These are phyloP conservation scores for Malus sylvestris DNA, from an alignment of 306 rosid genomes.

Conservation along the genomic window DNA sequence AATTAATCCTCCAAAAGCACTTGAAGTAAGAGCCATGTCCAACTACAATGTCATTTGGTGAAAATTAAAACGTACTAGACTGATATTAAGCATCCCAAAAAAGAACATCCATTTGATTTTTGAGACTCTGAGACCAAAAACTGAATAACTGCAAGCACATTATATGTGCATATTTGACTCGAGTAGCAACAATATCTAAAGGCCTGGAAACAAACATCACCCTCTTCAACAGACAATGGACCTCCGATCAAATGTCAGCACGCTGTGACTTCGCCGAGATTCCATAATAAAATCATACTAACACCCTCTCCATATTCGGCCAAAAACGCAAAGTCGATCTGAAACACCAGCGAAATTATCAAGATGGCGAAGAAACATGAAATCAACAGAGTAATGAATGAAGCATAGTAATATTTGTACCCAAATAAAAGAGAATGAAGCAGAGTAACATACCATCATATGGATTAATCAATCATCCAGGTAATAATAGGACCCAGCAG, in stretches of 20 bases:
- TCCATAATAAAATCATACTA: not conserved
- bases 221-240: slow-evolving; percentile 8
- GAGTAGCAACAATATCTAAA: slow-evolving; percentile 24
- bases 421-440: not conserved
- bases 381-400: not conserved
- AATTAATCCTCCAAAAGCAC: too few relatives aligned
- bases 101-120: not conserved
- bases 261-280: not conserved
- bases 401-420: slow-evolving; percentile 1
- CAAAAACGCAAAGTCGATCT: slow-evolving; percentile 25
- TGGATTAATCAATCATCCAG: slow-evolving; percentile 57
- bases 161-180: slow-evolving; percentile 18
- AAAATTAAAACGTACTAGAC: not conserved
- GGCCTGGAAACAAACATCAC: slow-evolving; percentile 19
- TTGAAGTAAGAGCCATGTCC: not conserved
- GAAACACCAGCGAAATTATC: not conserved
- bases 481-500: slow-evolving; percentile 90
- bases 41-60: not conserved
- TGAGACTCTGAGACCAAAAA: slow-evolving; percentile 25
- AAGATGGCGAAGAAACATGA: not conserved
- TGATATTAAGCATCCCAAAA: not conserved
- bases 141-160: slow-evolving; percentile 35
- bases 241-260: not conserved
- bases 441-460: not conserved
- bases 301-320: not conserved